Evolutionary conservation across 1,284 basidiomycete species (phyloP).

Genomic region (Blastosporella zonata): DNA sequence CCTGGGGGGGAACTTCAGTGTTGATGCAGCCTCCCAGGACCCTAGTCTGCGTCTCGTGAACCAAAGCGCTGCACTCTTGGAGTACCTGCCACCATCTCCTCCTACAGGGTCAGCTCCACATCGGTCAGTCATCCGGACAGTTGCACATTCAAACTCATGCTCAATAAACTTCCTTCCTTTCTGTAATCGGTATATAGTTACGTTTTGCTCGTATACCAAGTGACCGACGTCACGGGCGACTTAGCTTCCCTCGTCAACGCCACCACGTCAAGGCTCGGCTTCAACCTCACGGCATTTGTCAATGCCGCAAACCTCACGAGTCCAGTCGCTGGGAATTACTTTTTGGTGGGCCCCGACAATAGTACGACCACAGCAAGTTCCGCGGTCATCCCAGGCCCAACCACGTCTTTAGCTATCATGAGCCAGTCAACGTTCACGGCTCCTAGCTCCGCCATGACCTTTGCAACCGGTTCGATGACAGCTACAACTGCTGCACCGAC

Average conservation of each 20-base stretch:
- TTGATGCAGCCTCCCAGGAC: conserved; percentile 24
- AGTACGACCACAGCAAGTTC: conserved; percentile 14
- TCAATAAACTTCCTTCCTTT: background rate
- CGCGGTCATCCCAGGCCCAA: conserved; percentile 1
- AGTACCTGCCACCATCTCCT: conserved; percentile 39
- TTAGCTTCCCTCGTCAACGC: conserved; percentile 29
- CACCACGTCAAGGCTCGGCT: conserved; percentile 31
- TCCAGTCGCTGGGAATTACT: conserved; percentile 36
- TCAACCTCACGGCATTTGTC: conserved; percentile 33
- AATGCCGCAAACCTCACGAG: conserved; percentile 25
- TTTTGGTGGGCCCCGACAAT: conserved; percentile 33
- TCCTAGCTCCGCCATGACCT: background rate
- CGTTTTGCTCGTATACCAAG: conserved; percentile 32
- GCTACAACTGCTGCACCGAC: background rate
- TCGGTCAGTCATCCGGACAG: conserved; percentile 30
- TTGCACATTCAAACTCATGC: background rate
- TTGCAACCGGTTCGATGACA: background rate
- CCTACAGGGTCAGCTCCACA: conserved; percentile 48
- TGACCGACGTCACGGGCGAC: conserved; percentile 30
- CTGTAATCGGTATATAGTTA: conserved; percentile 31
- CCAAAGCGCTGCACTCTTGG: conserved; percentile 39
- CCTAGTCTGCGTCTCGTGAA: conserved; percentile 31
- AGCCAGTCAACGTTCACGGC: conserved; percentile 9
- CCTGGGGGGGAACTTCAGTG: conserved; percentile 40
- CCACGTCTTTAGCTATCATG: conserved; percentile 2